phyloP scores from a whole-genome alignment of 1,139 yeast genomes.

The Blastobotrys proliferans region DNA sequence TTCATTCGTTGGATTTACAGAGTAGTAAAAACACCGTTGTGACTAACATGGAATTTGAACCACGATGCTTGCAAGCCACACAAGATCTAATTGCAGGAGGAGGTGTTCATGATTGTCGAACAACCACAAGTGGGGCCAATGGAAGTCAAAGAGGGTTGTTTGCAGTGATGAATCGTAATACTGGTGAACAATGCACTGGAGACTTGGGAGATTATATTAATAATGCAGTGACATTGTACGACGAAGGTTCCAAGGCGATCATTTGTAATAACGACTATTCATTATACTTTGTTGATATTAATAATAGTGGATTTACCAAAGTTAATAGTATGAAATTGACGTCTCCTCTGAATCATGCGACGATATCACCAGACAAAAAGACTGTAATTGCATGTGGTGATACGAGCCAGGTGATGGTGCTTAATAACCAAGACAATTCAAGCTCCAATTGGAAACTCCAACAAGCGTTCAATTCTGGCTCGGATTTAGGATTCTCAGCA shows the following conservation, averaged over 20 bases:
- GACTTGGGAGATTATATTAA: conserved; percentile 78
- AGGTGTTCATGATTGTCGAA: conserved; percentile 46
- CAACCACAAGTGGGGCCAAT: too few species aligned
- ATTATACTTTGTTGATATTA: conserved; percentile 61
- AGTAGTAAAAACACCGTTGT: conserved; percentile 38
- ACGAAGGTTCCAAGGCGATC: conserved; percentile 41
- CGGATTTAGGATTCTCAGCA: conserved; percentile 81
- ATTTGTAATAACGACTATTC: conserved; percentile 80
- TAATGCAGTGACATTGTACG: conserved; percentile 65
- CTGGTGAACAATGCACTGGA: conserved; percentile 46
- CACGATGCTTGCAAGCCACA: conserved; percentile 64
- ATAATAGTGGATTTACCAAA: conserved; percentile 43
- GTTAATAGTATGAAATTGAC: conserved; percentile 43
- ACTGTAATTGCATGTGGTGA: conserved; percentile 59
- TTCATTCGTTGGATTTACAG: conserved; percentile 43
- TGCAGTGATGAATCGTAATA: conserved; percentile 50
- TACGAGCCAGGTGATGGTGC: conserved; percentile 46
- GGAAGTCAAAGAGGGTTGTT: conserved; percentile 48
- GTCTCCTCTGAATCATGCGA: conserved; percentile 55
- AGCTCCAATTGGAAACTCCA: conserved; percentile 26
- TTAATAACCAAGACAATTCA: conserved; percentile 40
- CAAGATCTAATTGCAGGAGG: conserved; percentile 64
- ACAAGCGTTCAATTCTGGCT: conserved; percentile 48
- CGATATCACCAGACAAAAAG: conserved; percentile 55
- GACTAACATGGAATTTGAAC: conserved; percentile 53